Percentiles rank a stretch among this genome's conserved stretches.
These are phyloP conservation scores for Cercophora samala DNA, from an alignment of 495 filamentous ascomycete genomes.

Conservation along the genomic window DNA sequence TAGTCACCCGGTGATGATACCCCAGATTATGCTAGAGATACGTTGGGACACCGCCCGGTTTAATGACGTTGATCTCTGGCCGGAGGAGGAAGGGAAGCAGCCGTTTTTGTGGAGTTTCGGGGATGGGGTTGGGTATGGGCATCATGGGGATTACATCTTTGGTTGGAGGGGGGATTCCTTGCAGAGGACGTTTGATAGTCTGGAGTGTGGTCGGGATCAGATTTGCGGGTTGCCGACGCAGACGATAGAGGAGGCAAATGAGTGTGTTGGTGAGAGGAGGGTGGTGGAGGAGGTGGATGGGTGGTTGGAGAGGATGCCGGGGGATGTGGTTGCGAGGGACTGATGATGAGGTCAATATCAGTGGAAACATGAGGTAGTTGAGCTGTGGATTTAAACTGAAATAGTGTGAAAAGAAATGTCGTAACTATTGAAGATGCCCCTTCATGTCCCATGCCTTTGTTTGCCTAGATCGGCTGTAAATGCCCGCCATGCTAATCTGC, in stretches of 20 bases:
- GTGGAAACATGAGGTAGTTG: not conserved
- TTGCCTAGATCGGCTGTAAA: not conserved
- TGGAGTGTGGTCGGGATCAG: not conserved
- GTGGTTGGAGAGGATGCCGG: slow-evolving; percentile 5
- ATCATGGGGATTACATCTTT: slow-evolving; percentile 13
- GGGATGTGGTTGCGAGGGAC: not conserved
- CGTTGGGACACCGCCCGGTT: slow-evolving; percentile 45
- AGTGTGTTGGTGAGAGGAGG: not conserved
- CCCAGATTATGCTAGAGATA: slow-evolving; percentile 44
- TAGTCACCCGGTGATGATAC: slow-evolving; percentile 40
- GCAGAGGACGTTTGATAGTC: slow-evolving; percentile 39
- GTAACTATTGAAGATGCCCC: no score
- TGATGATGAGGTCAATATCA: not conserved
- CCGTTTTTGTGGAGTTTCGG: slow-evolving; percentile 36
- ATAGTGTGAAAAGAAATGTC: no score
- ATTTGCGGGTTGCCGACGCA: slow-evolving; percentile 1
- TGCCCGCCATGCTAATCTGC: not conserved
- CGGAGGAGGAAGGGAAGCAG: slow-evolving; percentile 33
- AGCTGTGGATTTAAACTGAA: not conserved
- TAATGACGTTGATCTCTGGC: slow-evolving; percentile 37
- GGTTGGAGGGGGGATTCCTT: slow-evolving; percentile 38
- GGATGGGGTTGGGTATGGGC: slow-evolving; percentile 9
- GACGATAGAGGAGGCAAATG: not conserved
- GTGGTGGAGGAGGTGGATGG: slow-evolving; percentile 3
- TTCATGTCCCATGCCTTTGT: not conserved